Evolutionary conservation across 495 filamentous ascomycete genomes (phyloP).

Genomic region (Aspergillus ostianus): DNA sequence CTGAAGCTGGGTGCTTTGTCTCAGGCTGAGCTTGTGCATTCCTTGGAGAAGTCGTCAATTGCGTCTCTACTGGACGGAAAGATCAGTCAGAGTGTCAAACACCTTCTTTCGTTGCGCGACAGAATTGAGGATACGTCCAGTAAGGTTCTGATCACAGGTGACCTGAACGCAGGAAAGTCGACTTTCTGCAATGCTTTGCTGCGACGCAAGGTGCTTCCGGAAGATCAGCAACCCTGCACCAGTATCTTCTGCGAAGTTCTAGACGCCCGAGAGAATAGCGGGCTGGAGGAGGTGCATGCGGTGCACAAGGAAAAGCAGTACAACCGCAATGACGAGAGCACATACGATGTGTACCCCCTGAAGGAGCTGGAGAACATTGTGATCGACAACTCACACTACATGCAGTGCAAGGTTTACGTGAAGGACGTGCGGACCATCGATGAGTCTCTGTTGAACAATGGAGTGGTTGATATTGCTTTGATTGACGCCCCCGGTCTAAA

Average conservation of each 20-base stretch:
- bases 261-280: constrained; percentile 84
- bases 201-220: constrained; percentile 86
- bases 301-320: constrained; percentile 78
- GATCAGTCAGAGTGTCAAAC: constrained; percentile 87
- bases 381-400: constrained; percentile 78
- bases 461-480: constrained; percentile 94
- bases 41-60: constrained; percentile 87
- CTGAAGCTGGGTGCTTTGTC: constrained; percentile 82
- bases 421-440: constrained; percentile 88
- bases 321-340: constrained; percentile 86
- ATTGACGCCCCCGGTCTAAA: constrained; percentile 97
- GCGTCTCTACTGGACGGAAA: constrained; percentile 89
- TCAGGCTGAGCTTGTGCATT: constrained; percentile 91
- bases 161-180: constrained; percentile 96
- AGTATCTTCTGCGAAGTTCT: constrained; percentile 98
- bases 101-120: constrained; percentile 81
- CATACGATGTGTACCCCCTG: constrained; percentile 81
- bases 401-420: constrained; percentile 96
- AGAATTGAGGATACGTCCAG: constrained; percentile 96
- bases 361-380: constrained; percentile 83
- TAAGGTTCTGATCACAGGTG: constrained; percentile 96
- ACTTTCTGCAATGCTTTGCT: constrained; percentile 97
- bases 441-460: constrained; percentile 93
- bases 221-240: constrained; percentile 98
- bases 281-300: constrained; percentile 92